Conservation (phyloP, 257 asterid genomes). For the Solanum ossicruentum region DNA sequence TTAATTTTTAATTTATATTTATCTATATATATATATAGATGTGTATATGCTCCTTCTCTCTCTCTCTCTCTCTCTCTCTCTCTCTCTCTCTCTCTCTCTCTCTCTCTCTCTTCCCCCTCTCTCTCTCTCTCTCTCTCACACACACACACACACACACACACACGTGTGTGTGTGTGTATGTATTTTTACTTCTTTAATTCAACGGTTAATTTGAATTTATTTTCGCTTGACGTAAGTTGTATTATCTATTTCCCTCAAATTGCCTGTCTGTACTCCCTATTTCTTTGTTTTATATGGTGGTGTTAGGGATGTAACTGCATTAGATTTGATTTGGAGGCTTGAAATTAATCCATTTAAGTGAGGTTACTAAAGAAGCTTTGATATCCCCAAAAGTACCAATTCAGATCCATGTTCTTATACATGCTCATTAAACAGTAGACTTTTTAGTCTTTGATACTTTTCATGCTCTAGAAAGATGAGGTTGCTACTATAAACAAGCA, state of each 20-base stretch:
- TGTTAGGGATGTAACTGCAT: background rate
- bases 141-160: no score
- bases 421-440: background rate
- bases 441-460: background rate
- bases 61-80: no score
- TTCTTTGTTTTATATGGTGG: background rate
- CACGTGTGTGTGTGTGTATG: no score
- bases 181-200: no score
- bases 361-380: background rate
- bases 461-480: background rate
- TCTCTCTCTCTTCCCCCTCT: no score
- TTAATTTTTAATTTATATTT: no score
- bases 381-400: background rate
- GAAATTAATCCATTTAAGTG: background rate
- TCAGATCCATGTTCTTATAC: background rate
- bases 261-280: background rate
- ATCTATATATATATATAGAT: no score
- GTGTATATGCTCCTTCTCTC: no score
- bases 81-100: no score
- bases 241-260: background rate
- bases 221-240: background rate
- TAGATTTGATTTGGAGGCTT: background rate
- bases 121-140: no score
- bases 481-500: background rate
- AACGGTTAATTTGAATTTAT: background rate